A percentile compares a stretch with the other conserved stretches of the same genome.
Evolutionary conservation across 495 filamentous ascomycete genomes (phyloP).

Genomic region (Penicillium pulvis): DNA sequence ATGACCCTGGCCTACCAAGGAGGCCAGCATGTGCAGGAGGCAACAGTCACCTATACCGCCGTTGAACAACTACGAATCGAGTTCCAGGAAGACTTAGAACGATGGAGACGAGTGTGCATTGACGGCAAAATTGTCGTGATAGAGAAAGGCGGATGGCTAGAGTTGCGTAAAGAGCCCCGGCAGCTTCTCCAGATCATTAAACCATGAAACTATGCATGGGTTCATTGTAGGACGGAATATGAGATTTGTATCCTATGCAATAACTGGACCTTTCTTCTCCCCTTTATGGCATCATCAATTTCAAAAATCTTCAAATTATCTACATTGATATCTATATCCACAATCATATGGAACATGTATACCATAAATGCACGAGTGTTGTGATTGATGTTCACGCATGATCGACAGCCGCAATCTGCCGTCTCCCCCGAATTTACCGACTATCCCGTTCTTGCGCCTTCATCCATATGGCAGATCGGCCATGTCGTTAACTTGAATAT

Average conservation of each 20-base stretch:
- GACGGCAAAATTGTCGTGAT: constrained; percentile 84
- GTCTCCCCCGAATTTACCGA: not conserved
- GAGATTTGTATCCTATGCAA: no score
- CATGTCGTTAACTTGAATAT: not conserved
- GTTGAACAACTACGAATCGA: constrained; percentile 65
- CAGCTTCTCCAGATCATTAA: constrained; percentile 29
- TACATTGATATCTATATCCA: no score
- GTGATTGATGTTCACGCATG: not conserved
- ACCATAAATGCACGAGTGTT: not conserved
- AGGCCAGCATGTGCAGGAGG: constrained; percentile 68
- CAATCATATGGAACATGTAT: not conserved
- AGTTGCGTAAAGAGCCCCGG: constrained; percentile 50
- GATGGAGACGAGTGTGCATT: constrained; percentile 83
- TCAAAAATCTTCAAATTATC: no score
- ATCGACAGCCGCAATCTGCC: not conserved
- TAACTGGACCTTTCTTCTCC: no score
- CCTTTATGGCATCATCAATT: no score
- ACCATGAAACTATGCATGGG: constrained; percentile 1
- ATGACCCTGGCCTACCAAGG: constrained; percentile 75
- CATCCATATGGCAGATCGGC: not conserved
- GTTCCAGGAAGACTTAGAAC: constrained; percentile 60
- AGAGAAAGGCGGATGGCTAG: constrained; percentile 70
- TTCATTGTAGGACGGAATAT: no score
- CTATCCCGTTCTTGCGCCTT: not conserved
- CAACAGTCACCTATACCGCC: constrained; percentile 64